Evolutionary conservation across 768 basidiomycete genomes (phyloP).

Genomic region (Collybiopsis luxurians): DNA sequence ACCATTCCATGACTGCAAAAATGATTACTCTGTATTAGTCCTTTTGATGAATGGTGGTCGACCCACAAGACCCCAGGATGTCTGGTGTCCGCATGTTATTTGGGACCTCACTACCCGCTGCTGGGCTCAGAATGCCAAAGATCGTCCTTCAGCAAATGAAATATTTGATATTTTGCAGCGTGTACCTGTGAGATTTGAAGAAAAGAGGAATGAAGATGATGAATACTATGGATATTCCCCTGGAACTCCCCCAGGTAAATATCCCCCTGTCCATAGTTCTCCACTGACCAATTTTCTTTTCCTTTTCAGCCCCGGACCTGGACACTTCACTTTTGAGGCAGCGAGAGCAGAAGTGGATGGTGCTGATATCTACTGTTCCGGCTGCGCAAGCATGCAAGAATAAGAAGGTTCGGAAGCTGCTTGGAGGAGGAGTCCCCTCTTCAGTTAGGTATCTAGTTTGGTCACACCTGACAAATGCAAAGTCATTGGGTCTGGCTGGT

Average conservation of each 20-base stretch:
- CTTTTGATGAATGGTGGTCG: background rate
- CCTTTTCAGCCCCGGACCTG: conserved; percentile 25
- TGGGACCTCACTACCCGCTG: background rate
- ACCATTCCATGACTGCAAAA: background rate
- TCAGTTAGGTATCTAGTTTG: conserved; percentile 85
- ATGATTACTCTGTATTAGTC: background rate
- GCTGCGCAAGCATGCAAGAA: conserved; percentile 68
- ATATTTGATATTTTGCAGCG: background rate
- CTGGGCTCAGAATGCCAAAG: background rate
- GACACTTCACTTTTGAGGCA: conserved; percentile 54
- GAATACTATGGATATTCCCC: no score
- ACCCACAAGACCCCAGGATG: no score
- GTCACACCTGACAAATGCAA: conserved; percentile 77
- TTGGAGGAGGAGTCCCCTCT: conserved; percentile 78
- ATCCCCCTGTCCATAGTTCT: no score
- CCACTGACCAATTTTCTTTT: no score
- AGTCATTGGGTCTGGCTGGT: conserved; percentile 63
- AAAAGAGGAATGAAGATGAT: no score
- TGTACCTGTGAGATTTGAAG: no score
- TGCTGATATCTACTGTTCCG: conserved; percentile 51
- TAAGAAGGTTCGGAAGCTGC: conserved; percentile 74
- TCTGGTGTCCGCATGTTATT: no score
- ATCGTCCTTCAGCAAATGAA: background rate
- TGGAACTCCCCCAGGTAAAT: no score
- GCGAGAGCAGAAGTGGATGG: conserved; percentile 77